Percentiles rank a stretch among this genome's conserved stretches.
These are phyloP conservation scores for Chrysanthemum makinoi DNA, from an alignment of 129 eudicot genomes.

Conservation along the genomic window DNA sequence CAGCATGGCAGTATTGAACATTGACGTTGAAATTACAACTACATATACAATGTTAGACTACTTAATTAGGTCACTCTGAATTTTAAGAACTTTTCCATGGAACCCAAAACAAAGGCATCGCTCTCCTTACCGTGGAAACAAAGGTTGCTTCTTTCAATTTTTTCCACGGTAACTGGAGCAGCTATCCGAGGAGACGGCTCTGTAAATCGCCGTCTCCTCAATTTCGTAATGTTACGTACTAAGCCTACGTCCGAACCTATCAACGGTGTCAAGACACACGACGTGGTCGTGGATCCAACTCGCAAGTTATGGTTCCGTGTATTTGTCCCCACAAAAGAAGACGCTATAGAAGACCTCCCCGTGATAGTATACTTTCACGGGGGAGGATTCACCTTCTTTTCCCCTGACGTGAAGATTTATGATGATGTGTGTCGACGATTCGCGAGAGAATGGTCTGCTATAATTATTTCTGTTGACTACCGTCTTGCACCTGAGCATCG, in stretches of 20 bases:
- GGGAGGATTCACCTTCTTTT: background rate
- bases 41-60: too few species aligned
- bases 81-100: background rate
- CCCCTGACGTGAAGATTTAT: background rate
- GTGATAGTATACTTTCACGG: constrained; percentile 5
- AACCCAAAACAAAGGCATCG: background rate
- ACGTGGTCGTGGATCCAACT: background rate
- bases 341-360: background rate
- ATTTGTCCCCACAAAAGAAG: background rate
- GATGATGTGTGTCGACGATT: background rate
- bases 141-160: background rate
- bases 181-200: background rate
- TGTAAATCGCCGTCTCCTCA: background rate
- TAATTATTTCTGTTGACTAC: background rate
- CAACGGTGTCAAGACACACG: background rate
- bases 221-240: background rate
- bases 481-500: constrained; percentile 8
- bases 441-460: background rate
- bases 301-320: constrained; percentile 3
- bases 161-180: background rate
- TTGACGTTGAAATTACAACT: too few species aligned
- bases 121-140: constrained; percentile 6
- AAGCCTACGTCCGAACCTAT: background rate
- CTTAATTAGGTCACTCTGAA: too few species aligned
- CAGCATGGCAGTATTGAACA: too few species aligned